Percentiles rank a stretch among this genome's conserved stretches.
Evolutionary conservation across 345 rosid species (phyloP).

Genomic region (Iberis pinnata): DNA sequence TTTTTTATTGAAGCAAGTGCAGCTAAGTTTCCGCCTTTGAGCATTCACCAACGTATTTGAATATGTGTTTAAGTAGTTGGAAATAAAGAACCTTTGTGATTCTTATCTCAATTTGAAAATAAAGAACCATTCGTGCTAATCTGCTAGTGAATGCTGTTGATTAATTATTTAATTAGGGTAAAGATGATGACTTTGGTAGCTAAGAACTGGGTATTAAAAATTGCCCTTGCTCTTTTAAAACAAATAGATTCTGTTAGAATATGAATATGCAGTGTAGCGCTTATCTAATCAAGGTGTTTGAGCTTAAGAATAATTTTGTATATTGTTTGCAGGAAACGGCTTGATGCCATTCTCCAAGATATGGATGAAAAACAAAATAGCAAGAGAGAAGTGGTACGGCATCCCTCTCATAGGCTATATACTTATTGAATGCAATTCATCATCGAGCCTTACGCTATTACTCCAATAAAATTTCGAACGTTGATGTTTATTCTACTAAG

Average conservation of each 20-base stretch:
- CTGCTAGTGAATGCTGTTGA: background rate
- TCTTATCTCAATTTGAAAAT: background rate
- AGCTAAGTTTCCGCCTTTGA: slow-evolving; percentile 2
- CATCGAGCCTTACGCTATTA: no score
- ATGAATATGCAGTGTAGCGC: background rate
- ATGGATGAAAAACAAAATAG: slow-evolving; percentile 84
- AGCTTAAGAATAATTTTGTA: slow-evolving; percentile 5
- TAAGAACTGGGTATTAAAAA: background rate
- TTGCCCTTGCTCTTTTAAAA: background rate
- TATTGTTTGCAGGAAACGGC: slow-evolving; percentile 63
- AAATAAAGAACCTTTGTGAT: background rate
- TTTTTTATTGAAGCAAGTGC: background rate
- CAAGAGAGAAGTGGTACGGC: slow-evolving; percentile 79
- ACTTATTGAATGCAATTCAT: slow-evolving; percentile 2
- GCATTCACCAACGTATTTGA: no score
- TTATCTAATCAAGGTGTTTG: slow-evolving; percentile 2
- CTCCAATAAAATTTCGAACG: background rate
- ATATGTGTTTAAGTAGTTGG: no score
- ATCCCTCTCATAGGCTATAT: slow-evolving; percentile 1
- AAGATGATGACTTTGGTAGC: background rate
- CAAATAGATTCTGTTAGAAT: background rate
- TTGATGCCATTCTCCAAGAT: slow-evolving; percentile 81
- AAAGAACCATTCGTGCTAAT: background rate
- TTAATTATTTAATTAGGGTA: background rate
- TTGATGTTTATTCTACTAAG: background rate